phyloP scores from a whole-genome alignment of 352 stramenopile species.

The Phytopythium cucurbitacearum region DNA sequence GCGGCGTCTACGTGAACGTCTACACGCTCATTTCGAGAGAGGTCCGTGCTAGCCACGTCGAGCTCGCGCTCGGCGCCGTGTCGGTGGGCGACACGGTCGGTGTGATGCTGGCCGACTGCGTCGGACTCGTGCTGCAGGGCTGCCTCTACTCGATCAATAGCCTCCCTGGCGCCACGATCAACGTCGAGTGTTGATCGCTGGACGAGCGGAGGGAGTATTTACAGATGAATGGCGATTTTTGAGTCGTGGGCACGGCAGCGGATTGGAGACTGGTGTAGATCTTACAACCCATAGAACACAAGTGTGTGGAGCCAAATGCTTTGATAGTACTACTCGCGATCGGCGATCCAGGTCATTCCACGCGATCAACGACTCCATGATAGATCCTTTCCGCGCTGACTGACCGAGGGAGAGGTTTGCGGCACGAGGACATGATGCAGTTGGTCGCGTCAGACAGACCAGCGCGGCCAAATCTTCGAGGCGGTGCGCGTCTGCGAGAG shows the following conservation, averaged over 20 bases:
- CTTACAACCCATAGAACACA: too few species aligned
- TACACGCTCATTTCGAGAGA: constrained; percentile 88
- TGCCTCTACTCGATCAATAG: constrained; percentile 89
- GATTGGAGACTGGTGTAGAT: neutral
- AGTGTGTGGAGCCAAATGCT: too few species aligned
- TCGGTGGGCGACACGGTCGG: constrained; percentile 89
- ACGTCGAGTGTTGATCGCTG: constrained; percentile 40
- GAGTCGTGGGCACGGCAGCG: neutral
- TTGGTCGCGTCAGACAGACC: too few species aligned
- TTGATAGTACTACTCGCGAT: too few species aligned
- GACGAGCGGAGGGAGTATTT: neutral
- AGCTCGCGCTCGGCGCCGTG: constrained; percentile 87
- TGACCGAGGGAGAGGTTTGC: too few species aligned
- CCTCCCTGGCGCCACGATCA: constrained; percentile 54
- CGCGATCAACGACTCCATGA: too few species aligned
- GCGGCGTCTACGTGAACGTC: constrained; percentile 89
- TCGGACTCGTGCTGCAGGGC: constrained; percentile 87
- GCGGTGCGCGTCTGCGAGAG: too few species aligned
- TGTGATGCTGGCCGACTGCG: constrained; percentile 87
- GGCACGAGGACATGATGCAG: too few species aligned
- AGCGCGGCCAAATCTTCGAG: too few species aligned
- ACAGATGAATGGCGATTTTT: neutral
- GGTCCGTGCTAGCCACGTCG: constrained; percentile 54
- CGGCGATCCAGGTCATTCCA: too few species aligned
- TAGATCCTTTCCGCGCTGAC: too few species aligned